Conservation (phyloP, 2,329 filamentous ascomycete species). For the Diplodia scrobiculata region DNA sequence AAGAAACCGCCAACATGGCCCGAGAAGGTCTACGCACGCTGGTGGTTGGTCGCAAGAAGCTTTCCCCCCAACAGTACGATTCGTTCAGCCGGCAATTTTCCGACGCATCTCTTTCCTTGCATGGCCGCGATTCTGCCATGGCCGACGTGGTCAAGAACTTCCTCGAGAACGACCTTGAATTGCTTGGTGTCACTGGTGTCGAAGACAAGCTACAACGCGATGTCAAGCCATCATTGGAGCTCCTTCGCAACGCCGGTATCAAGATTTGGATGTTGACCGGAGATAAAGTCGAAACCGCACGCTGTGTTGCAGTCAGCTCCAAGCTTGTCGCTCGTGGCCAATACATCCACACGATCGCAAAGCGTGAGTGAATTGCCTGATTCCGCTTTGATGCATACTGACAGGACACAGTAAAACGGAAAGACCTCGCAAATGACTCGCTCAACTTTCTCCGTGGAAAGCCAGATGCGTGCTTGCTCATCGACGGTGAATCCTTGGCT, state of each 20-base stretch:
- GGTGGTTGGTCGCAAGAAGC: constrained; percentile 87
- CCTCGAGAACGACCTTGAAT: constrained; percentile 84
- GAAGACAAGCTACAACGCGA: constrained; percentile 96
- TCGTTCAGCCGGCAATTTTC: constrained; percentile 76
- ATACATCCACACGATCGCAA: constrained; percentile 90
- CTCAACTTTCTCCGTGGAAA: constrained; percentile 87
- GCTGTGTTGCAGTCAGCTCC: constrained; percentile 92
- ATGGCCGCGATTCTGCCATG: constrained; percentile 79
- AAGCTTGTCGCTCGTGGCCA: constrained; percentile 92
- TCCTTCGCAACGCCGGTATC: constrained; percentile 93
- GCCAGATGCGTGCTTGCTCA: constrained; percentile 81
- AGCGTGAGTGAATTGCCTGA: constrained; percentile 47
- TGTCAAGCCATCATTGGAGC: constrained; percentile 91
- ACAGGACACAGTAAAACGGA: constrained; percentile 63
- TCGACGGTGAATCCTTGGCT: constrained; percentile 88
- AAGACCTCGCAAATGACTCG: constrained; percentile 82
- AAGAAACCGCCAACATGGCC: constrained; percentile 99
- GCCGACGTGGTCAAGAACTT: constrained; percentile 75
- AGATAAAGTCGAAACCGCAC: constrained; percentile 96
- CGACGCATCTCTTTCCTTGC: constrained; percentile 77
- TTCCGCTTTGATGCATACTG: constrained; percentile 28
- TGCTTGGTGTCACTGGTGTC: constrained; percentile 95
- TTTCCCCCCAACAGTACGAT: constrained; percentile 76
- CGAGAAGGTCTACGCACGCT: constrained; percentile 91
- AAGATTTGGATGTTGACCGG: constrained; percentile 99